Conservation (phyloP, 192 early-diverging fungal species). For the Geosiphon pyriformis region DNA sequence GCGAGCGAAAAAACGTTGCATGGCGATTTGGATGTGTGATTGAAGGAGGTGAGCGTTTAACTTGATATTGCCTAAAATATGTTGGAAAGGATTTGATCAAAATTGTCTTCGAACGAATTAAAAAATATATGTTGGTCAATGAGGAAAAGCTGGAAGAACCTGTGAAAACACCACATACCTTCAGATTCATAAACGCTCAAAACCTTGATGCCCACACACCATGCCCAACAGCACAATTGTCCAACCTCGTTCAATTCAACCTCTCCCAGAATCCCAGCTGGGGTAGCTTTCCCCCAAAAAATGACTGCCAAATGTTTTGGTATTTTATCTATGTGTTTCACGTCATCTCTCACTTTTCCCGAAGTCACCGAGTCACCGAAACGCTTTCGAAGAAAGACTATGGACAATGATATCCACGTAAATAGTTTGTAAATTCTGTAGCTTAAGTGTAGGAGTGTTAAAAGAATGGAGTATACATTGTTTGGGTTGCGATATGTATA, state of each 20-base stretch:
- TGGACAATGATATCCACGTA: not conserved
- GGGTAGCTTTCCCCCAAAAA: conserved; percentile 6
- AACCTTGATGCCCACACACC: conserved; percentile 16
- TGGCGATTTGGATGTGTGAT: conserved; percentile 4
- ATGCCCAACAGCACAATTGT: conserved; percentile 17
- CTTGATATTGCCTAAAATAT: conserved; percentile 12
- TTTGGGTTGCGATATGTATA: not conserved
- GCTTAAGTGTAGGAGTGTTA: not conserved
- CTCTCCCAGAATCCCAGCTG: not conserved
- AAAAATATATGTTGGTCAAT: not conserved
- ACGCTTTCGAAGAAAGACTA: not conserved
- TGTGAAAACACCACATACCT: conserved; percentile 4
- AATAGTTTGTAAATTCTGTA: not conserved
- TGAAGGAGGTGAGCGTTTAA: conserved; percentile 1
- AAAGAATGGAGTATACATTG: not conserved
- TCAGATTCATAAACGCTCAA: conserved; percentile 20
- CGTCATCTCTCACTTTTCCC: not conserved
- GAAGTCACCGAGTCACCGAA: not conserved
- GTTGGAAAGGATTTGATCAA: not conserved
- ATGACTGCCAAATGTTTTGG: conserved; percentile 22
- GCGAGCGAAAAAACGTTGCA: conserved; percentile 1
- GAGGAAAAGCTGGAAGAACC: no score
- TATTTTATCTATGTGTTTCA: conserved; percentile 14
- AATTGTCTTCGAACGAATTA: not conserved
- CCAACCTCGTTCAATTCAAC: conserved; percentile 5